Conservation (phyloP, 495 filamentous ascomycete species). For the Tuber umbilicatum region DNA sequence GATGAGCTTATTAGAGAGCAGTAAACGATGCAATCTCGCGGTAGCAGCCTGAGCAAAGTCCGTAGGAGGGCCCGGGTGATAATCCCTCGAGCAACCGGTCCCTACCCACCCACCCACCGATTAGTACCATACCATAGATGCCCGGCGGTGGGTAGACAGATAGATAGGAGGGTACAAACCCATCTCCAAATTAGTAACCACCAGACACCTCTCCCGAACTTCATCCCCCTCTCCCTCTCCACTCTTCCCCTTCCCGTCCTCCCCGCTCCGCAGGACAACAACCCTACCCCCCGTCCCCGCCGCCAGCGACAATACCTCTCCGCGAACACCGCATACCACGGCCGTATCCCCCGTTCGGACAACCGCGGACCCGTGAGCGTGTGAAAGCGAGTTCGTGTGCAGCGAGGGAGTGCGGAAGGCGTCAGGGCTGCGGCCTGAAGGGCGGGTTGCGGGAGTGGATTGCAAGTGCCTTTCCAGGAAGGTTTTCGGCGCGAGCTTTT, state of each 20-base stretch:
- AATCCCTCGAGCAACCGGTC: constrained; percentile 79
- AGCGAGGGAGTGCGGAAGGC: constrained; percentile 63
- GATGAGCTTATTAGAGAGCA: constrained; percentile 61
- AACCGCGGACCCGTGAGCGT: constrained; percentile 81
- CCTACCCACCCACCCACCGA: constrained; percentile 11
- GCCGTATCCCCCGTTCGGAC: constrained; percentile 83
- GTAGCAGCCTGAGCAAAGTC: constrained; percentile 74
- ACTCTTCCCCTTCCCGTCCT: constrained; percentile 22
- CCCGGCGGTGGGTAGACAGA: not conserved
- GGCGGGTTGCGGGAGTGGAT: constrained; percentile 54
- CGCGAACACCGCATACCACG: constrained; percentile 83
- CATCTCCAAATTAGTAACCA: constrained; percentile 90
- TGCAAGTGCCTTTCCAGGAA: constrained; percentile 82
- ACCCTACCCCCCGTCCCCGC: constrained; percentile 40
- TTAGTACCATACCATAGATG: not conserved
- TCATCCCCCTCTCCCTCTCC: constrained; percentile 20
- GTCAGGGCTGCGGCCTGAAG: constrained; percentile 66
- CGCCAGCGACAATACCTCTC: constrained; percentile 61
- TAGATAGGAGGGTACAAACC: constrained; percentile 35
- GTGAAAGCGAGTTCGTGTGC: constrained; percentile 73
- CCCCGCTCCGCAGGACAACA: constrained; percentile 34
- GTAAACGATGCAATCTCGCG: constrained; percentile 64
- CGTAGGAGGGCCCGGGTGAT: constrained; percentile 76
- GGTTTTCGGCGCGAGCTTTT: constrained; percentile 77
- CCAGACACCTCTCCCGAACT: constrained; percentile 54